Percentiles rank a stretch among this genome's conserved stretches.
phyloP scores from a whole-genome alignment of 805 yeast species.

The Naumovozyma castellii region DNA sequence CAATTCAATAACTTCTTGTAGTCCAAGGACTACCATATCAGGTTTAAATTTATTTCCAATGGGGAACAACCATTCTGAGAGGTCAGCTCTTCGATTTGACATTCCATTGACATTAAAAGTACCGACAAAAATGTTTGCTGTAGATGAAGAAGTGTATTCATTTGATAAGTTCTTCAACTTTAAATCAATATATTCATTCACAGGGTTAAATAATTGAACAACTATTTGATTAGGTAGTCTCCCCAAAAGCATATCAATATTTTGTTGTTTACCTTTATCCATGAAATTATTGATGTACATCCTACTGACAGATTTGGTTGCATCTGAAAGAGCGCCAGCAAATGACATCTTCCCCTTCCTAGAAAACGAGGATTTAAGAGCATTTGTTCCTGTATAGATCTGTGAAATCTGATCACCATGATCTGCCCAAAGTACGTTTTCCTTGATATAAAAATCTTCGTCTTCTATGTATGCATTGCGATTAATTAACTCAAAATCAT shows the following conservation, averaged over 20 bases:
- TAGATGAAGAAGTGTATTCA: constrained; percentile 50
- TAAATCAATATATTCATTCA: constrained; percentile 64
- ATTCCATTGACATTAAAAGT: constrained; percentile 84
- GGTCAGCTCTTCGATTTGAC: constrained; percentile 39
- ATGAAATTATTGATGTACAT: constrained; percentile 92
- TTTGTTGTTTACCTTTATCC: constrained; percentile 78
- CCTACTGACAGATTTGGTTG: constrained; percentile 88
- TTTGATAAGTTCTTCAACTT: constrained; percentile 36
- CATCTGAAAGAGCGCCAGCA: constrained; percentile 93
- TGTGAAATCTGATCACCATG: constrained; percentile 95
- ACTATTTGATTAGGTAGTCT: constrained; percentile 58
- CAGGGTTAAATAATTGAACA: constrained; percentile 77
- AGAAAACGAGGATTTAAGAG: constrained; percentile 86
- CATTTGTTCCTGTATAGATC: constrained; percentile 96
- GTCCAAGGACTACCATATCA: constrained; percentile 75
- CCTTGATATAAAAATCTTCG: constrained; percentile 56
- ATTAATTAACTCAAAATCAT: constrained; percentile 31
- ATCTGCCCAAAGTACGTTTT: constrained; percentile 91
- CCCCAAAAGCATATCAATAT: constrained; percentile 80
- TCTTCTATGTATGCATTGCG: constrained; percentile 22
- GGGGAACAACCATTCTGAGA: constrained; percentile 76
- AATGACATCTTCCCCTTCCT: constrained; percentile 92
- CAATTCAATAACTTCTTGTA: constrained; percentile 89
- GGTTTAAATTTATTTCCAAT: constrained; percentile 47
- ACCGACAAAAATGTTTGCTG: constrained; percentile 64